phyloP scores from a whole-genome alignment of 1,284 basidiomycete genomes.

The Xanthoconium separans region DNA sequence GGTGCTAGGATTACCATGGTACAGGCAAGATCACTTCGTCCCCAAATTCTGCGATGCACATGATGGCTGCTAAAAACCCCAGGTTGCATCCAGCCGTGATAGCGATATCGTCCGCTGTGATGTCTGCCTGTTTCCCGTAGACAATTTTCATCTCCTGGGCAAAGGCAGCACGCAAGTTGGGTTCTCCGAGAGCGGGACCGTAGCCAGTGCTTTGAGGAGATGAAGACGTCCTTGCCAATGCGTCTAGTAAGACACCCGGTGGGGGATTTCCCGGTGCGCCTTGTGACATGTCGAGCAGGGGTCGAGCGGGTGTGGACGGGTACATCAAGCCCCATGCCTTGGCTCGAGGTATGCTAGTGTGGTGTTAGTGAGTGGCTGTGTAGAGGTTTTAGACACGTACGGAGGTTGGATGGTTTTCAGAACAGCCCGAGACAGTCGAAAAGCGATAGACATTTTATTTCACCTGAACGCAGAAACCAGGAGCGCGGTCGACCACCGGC shows the following conservation, averaged over 20 bases:
- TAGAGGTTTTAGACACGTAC: constrained; percentile 20
- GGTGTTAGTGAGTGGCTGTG: neutral
- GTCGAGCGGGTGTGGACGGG: constrained; percentile 40
- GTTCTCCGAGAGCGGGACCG: constrained; percentile 66
- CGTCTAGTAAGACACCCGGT: constrained; percentile 49
- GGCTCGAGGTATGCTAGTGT: constrained; percentile 63
- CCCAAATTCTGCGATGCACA: constrained; percentile 67
- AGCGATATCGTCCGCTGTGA: constrained; percentile 56
- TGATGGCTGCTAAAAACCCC: constrained; percentile 65
- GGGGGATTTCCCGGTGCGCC: constrained; percentile 73
- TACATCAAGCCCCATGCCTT: constrained; percentile 64
- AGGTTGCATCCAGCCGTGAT: constrained; percentile 71
- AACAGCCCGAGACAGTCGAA: constrained; percentile 41
- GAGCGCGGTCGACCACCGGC: neutral
- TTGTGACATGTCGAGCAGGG: constrained; percentile 76
- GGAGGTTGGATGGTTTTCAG: constrained; percentile 42
- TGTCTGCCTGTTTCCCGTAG: constrained; percentile 54
- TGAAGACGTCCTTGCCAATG: constrained; percentile 47
- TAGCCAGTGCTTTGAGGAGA: constrained; percentile 60
- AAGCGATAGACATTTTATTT: constrained; percentile 14
- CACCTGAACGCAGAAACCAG: neutral
- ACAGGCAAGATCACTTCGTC: constrained; percentile 79
- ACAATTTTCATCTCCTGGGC: constrained; percentile 62
- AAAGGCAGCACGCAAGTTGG: constrained; percentile 53
- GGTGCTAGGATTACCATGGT: constrained; percentile 56